A percentile compares a stretch with the other conserved stretches of the same genome.
phyloP scores from a whole-genome alignment of 345 rosid genomes.

The Murraya koenigii region DNA sequence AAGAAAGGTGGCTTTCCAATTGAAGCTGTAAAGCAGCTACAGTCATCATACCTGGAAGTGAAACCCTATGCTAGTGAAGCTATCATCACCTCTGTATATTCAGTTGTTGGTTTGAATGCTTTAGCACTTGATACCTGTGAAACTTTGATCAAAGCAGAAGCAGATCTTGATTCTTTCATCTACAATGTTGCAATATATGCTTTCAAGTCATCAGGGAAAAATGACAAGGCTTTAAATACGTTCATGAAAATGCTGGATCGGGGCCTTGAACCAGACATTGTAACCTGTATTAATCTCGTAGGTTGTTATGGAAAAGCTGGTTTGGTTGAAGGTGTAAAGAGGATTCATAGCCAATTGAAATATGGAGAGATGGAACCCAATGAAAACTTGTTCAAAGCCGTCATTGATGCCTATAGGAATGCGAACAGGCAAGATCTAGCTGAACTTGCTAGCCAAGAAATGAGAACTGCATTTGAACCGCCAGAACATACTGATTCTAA shows the following conservation, averaged over 20 bases:
- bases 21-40: conserved; percentile 76
- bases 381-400: conserved; percentile 59
- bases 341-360: conserved; percentile 54
- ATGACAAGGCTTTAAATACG: conserved; percentile 57
- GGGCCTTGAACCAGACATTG: conserved; percentile 69
- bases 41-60: conserved; percentile 55
- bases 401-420: conserved; percentile 55
- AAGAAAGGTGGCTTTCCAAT: conserved; percentile 70
- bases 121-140: conserved; percentile 58
- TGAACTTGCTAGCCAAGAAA: conserved; percentile 59
- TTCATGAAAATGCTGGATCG: conserved; percentile 84
- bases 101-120: conserved; percentile 61
- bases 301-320: conserved; percentile 77
- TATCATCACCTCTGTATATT: conserved; percentile 53
- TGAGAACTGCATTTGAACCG: conserved; percentile 49
- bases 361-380: conserved; percentile 54
- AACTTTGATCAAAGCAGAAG: conserved; percentile 37
- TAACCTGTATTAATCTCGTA: conserved; percentile 61
- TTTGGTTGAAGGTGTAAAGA: conserved; percentile 81
- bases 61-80: conserved; percentile 69
- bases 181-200: conserved; percentile 72
- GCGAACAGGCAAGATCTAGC: conserved; percentile 71
- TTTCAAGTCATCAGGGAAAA: conserved; percentile 57
- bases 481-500: conserved; percentile 26
- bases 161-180: conserved; percentile 43